Conservation (phyloP, 1,284 basidiomycete genomes). For the Hymenochaete sp. region DNA sequence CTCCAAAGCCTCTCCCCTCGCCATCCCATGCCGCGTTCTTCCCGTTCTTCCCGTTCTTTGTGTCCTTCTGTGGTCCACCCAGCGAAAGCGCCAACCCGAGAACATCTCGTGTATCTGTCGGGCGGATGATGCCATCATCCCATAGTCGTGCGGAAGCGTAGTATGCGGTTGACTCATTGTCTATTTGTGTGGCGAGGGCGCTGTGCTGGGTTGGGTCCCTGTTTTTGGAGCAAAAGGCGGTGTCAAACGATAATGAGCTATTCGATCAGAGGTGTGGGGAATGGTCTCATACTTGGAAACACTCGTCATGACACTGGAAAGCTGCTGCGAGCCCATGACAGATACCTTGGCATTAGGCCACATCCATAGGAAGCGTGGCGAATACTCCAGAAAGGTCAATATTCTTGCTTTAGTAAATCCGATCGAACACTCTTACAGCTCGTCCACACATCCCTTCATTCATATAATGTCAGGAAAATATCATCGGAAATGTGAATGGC, state of each 20-base stretch:
- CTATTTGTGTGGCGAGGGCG: conserved; percentile 72
- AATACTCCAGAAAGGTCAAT: conserved; percentile 48
- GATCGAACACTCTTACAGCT: conserved; percentile 45
- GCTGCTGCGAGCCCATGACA: conserved; percentile 94
- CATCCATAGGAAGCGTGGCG: conserved; percentile 93
- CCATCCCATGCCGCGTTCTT: conserved; percentile 61
- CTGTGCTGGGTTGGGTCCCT: conserved; percentile 73
- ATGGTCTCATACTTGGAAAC: conserved; percentile 78
- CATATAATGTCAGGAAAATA: background rate
- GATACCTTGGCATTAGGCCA: conserved; percentile 97
- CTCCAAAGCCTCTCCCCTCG: conserved; percentile 70
- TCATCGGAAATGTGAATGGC: conserved; percentile 26
- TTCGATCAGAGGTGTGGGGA: background rate
- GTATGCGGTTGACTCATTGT: conserved; percentile 75
- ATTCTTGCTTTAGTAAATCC: background rate
- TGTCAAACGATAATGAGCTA: background rate
- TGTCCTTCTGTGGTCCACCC: conserved; percentile 19
- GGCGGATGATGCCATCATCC: conserved; percentile 93
- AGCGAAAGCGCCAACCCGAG: conserved; percentile 77
- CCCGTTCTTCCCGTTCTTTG: conserved; percentile 17
- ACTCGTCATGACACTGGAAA: conserved; percentile 86
- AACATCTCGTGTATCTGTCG: conserved; percentile 83
- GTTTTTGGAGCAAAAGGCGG: background rate
- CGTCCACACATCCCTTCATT: conserved; percentile 74
- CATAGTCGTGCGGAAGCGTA: conserved; percentile 87